These are phyloP conservation scores for Lactuca saligna DNA, from an alignment of 129 eudicot species.

Conservation along the genomic window DNA sequence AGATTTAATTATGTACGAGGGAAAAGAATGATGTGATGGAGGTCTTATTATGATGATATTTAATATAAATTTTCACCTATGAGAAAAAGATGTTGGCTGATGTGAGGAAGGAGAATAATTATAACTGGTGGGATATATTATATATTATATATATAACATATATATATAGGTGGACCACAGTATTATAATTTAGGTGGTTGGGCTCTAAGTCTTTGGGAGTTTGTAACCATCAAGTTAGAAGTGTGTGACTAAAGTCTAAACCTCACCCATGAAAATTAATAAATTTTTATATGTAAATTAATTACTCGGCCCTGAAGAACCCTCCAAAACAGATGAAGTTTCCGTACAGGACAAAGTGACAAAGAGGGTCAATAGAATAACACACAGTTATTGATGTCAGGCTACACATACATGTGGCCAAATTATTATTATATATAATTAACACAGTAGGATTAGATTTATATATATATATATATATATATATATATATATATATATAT, in stretches of 20 bases:
- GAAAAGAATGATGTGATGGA: constrained; percentile 29
- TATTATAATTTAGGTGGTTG: constrained; percentile 46
- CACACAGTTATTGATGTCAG: constrained; percentile 36
- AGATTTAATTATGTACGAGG: constrained; percentile 1
- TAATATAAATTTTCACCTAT: constrained; percentile 4
- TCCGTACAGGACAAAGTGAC: constrained; percentile 38
- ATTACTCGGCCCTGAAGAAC: constrained; percentile 11
- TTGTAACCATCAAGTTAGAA: constrained; percentile 44
- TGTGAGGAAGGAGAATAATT: constrained; percentile 24
- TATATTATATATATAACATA: too few relatives aligned
- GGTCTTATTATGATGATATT: constrained; percentile 15
- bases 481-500: too few relatives aligned
- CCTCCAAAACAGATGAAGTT: constrained; percentile 28
- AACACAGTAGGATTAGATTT: not conserved
- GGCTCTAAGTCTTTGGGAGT: constrained; percentile 42
- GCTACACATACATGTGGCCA: constrained; percentile 32
- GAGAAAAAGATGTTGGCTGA: constrained; percentile 24
- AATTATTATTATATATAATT: constrained; percentile 16
- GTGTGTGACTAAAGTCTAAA: constrained; percentile 37
- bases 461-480: too few relatives aligned
- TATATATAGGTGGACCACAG: constrained; percentile 32
- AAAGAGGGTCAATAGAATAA: constrained; percentile 32
- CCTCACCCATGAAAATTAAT: constrained; percentile 25
- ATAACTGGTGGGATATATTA: constrained; percentile 21
- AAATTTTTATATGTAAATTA: not conserved